Base-by-base conservation (phyloP, 495 filamentous ascomycete genomes). In the Podospora sp. region DNA sequence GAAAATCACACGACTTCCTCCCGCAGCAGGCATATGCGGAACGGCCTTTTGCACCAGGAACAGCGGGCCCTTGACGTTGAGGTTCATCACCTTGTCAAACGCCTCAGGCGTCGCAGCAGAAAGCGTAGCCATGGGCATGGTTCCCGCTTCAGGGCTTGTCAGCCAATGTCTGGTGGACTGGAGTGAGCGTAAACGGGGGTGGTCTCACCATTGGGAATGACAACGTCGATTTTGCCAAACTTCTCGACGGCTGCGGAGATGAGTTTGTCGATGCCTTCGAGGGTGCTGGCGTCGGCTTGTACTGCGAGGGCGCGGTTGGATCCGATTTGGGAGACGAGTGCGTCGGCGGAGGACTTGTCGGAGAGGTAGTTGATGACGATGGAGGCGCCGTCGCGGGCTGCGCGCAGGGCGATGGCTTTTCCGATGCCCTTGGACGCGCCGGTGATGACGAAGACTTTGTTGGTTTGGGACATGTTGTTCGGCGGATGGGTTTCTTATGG, bases 381-480 rank as follows among this genome's bases (percentile, higher is more conserved):
- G 46, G 81, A 86, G 60, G 88, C 89, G 56, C 89, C 88, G n/a
- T 84, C 77, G 27, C 76, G 69, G 18, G 84, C 84, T 46, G 90
- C 80, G 4, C 79, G 79, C 29, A 85, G 78, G 33, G 86, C 83
- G 4, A 82, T 82, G 62, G 89, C 84, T 61, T 77, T 82, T 66
- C 90, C 90, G 50, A 92, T 91, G 55, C 89, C 90, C 72, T 86
- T 89, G 24, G 86, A 87, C 63, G 80, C 86, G 62, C 90, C 89
- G 33, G 90, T 91, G 70, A 92, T 82, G 57, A 91, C 69, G 61
- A 84, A 82, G 62, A 89, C 81, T 78, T 89, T 89, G 51, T 83
- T 85, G 6, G 77, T 21, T 63, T 89, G 83, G 36, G 82, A 76
- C 72, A 75, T 76, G 29, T 33, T 33, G 29, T 55, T 55, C 22